Evolutionary conservation across 1,139 yeast genomes (phyloP).

Genomic region (Taphrina wiesneri): DNA sequence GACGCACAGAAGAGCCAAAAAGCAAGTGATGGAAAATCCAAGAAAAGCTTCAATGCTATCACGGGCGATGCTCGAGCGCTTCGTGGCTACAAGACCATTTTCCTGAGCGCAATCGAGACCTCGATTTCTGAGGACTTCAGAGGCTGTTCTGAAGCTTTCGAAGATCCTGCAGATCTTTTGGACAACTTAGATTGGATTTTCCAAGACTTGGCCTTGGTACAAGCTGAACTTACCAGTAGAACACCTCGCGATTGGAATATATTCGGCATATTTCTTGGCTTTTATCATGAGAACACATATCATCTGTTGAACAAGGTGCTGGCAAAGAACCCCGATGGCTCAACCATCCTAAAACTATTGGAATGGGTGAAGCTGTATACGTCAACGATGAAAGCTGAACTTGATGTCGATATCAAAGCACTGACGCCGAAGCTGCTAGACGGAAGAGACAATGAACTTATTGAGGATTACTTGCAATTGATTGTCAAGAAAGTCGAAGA

Average conservation of each 20-base stretch:
- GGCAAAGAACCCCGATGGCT: conserved; percentile 63
- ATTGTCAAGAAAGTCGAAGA: conserved; percentile 72
- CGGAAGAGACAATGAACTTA: conserved; percentile 67
- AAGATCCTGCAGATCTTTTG: conserved; percentile 54
- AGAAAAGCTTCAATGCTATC: conserved; percentile 13
- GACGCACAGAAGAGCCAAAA: conserved; percentile 42
- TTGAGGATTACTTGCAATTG: conserved; percentile 70
- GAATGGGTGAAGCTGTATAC: conserved; percentile 74
- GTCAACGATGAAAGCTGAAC: conserved; percentile 53
- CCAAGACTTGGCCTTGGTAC: conserved; percentile 69
- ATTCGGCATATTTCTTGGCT: conserved; percentile 60
- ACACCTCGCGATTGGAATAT: conserved; percentile 79
- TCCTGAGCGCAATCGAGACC: conserved; percentile 61
- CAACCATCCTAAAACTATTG: conserved; percentile 53
- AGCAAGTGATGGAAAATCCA: conserved; percentile 24
- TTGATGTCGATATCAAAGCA: conserved; percentile 51
- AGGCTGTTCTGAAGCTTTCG: conserved; percentile 62
- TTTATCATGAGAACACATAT: conserved; percentile 70
- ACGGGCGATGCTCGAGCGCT: conserved; percentile 44
- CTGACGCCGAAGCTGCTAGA: conserved; percentile 50
- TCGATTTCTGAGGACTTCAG: conserved; percentile 66
- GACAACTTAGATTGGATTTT: conserved; percentile 81
- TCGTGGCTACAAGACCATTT: conserved; percentile 66
- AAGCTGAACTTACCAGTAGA: conserved; percentile 57
- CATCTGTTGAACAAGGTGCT: conserved; percentile 62